Evolutionary conservation across 345 rosid genomes (phyloP), one percentile per base, ranked within the genome.

Genomic region (Gossypium stocksii): DNA sequence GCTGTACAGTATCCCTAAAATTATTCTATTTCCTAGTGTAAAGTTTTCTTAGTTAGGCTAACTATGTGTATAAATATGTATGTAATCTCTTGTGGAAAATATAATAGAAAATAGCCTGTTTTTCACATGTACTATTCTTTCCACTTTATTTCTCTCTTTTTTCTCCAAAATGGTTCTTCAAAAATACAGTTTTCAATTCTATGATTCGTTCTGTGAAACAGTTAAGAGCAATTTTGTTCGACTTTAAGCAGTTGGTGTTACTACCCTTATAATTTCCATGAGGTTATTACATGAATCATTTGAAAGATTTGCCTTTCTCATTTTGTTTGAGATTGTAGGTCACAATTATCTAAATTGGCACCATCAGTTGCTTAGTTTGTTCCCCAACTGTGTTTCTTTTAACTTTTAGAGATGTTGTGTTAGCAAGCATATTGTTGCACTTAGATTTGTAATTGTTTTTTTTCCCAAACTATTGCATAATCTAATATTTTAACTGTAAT

Each of bases 321-420:
- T 61, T 61, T 29, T 61, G 38, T 61, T 61, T 61, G 66, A 27
- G 66, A 61, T 61, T 29, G 12, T 61, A 13, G 66, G 44, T 61
- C 7, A 61, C 27, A 61, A 29, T 7, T 61, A 56, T 56, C 23
- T 9, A 56, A 7, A 56, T 56, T 13, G 27, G 4, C 16, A 15
- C 5, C 41, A 27, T 29, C 44, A 61, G 29, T 61, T 15, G 4
- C 66, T 61, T 61, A 38, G 20, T 61, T 7, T 61, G 66, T 29
- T 7, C 29, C 66, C 66, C 10, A 29, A 61, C 11, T 15, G 66
- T 60, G 44, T 29, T 61, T 29, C 20, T 29, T 61, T 61, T 61
- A 14, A 61, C 44, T 6, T 15, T 15, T 15, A 29, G 7, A 43
- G 45, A 61, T 14, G 44, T 7, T 5, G 6, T 29, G 20, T 61